These are phyloP conservation scores for Herpetospermum pedunculosum DNA, from an alignment of 306 rosid genomes.

Conservation along the genomic window DNA sequence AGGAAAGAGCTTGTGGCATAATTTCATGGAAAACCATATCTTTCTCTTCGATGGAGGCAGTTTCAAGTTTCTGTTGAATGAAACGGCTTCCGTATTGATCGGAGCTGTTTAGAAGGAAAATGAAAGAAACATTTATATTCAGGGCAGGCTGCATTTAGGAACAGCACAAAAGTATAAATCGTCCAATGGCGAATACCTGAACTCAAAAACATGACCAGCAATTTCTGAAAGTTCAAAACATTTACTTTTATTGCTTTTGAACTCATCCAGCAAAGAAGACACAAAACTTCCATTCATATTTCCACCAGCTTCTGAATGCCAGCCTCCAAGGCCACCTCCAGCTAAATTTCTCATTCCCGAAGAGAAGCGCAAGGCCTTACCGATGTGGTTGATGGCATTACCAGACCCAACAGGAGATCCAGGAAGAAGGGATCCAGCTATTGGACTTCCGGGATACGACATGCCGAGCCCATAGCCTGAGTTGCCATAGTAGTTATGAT, in stretches of 20 bases:
- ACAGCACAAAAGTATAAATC: not conserved
- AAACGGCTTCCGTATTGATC: constrained; percentile 96
- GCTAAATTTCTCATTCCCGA: constrained; percentile 74
- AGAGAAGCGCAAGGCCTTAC: constrained; percentile 58
- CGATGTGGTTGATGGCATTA: constrained; percentile 68
- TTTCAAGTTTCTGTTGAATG: constrained; percentile 90
- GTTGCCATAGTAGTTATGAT: constrained; percentile 67
- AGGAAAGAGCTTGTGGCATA: constrained; percentile 81
- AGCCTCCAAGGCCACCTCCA: constrained; percentile 64
- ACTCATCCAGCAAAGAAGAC: constrained; percentile 78
- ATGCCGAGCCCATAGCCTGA: constrained; percentile 59
- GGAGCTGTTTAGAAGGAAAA: constrained; percentile 37
- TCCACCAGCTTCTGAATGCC: constrained; percentile 65
- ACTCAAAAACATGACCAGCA: constrained; percentile 57
- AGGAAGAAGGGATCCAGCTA: constrained; percentile 52
- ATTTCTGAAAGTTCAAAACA: constrained; percentile 86
- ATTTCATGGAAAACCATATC: constrained; percentile 90
- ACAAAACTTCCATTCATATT: constrained; percentile 62
- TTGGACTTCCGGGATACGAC: constrained; percentile 73
- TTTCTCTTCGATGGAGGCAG: constrained; percentile 76
- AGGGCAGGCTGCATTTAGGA: not conserved
- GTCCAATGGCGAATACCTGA: constrained; percentile 38
- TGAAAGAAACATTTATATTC: not conserved
- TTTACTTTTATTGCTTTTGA: constrained; percentile 72
- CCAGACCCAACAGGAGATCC: constrained; percentile 77